These are phyloP conservation scores for Xylariomycetidae sp. DNA, from an alignment of 2,329 filamentous ascomycete species.

Conservation along the genomic window DNA sequence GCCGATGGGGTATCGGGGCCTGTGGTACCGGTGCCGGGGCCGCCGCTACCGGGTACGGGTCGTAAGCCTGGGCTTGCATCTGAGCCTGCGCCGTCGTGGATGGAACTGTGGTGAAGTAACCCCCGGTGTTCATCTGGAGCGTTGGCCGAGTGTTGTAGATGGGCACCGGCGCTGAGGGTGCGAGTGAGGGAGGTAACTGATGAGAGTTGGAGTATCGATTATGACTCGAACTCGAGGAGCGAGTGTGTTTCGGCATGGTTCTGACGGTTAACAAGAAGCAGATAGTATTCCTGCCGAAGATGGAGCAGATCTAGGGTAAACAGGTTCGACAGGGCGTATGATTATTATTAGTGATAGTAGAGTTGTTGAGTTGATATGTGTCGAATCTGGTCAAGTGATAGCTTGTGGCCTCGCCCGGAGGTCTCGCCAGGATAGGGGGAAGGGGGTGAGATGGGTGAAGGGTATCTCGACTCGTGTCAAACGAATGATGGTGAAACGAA, in stretches of 20 bases:
- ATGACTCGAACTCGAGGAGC: constrained; percentile 34
- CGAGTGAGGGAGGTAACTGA: constrained; percentile 35
- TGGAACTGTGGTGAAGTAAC: constrained; percentile 35
- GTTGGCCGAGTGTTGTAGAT: constrained; percentile 37
- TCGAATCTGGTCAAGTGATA: too few relatives aligned
- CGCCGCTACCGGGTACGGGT: constrained; percentile 29
- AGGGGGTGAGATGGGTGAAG: constrained; percentile 8
- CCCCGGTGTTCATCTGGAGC: constrained; percentile 29
- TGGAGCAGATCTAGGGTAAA: constrained; percentile 5
- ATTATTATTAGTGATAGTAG: constrained; percentile 24
- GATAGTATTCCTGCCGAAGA: constrained; percentile 8
- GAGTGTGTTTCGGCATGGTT: constrained; percentile 43
- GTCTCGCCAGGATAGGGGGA: constrained; percentile 9
- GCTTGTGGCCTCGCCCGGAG: constrained; percentile 16
- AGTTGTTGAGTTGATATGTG: background rate
- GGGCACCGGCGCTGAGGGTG: constrained; percentile 34
- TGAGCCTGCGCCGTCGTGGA: constrained; percentile 27
- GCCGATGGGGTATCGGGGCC: constrained; percentile 41
- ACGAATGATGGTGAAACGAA: constrained; percentile 34
- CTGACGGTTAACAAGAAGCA: constrained; percentile 13
- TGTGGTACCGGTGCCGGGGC: constrained; percentile 27
- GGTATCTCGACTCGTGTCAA: constrained; percentile 37
- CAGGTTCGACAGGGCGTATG: constrained; percentile 12
- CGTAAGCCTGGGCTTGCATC: constrained; percentile 35
- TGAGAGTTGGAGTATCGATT: constrained; percentile 28